A percentile compares a stretch with the other conserved stretches of the same genome.
These are phyloP conservation scores for Erucastrum elatum DNA, from an alignment of 345 rosid genomes.

Conservation along the genomic window DNA sequence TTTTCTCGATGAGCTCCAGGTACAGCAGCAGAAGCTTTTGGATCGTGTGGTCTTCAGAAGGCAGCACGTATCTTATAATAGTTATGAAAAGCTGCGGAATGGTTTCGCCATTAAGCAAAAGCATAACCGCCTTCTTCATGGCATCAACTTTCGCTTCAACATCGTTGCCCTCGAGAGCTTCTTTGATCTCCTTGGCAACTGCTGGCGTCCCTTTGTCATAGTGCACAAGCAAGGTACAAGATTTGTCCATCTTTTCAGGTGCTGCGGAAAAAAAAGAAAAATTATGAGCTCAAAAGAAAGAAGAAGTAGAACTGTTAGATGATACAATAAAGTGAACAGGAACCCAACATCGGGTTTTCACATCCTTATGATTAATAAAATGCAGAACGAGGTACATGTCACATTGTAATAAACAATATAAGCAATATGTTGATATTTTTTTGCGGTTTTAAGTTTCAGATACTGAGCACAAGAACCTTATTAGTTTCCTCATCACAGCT, in stretches of 20 bases:
- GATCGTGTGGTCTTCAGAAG: conserved; percentile 87
- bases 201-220: conserved; percentile 89
- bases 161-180: conserved; percentile 85
- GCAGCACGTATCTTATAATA: conserved; percentile 79
- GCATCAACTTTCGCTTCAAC: conserved; percentile 69
- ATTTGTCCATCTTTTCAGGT: conserved; percentile 64
- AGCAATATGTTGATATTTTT: background rate
- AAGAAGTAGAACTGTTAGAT: background rate
- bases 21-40: conserved; percentile 79
- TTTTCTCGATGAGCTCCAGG: conserved; percentile 81
- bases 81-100: conserved; percentile 94
- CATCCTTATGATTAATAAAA: background rate
- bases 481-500: conserved; percentile 3
- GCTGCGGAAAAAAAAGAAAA: conserved; percentile 14
- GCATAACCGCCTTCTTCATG: conserved; percentile 88
- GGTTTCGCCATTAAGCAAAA: conserved; percentile 84
- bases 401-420: conserved; percentile 10
- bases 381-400: background rate
- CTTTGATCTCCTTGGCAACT: conserved; percentile 84
- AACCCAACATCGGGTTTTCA: background rate
- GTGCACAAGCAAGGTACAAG: conserved; percentile 72
- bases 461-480: conserved; percentile 6
- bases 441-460: background rate
- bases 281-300: conserved; percentile 11
- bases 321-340: background rate